Evolutionary conservation across 2,329 filamentous ascomycete species (phyloP).

Genomic region (Diaporthe ampelina): DNA sequence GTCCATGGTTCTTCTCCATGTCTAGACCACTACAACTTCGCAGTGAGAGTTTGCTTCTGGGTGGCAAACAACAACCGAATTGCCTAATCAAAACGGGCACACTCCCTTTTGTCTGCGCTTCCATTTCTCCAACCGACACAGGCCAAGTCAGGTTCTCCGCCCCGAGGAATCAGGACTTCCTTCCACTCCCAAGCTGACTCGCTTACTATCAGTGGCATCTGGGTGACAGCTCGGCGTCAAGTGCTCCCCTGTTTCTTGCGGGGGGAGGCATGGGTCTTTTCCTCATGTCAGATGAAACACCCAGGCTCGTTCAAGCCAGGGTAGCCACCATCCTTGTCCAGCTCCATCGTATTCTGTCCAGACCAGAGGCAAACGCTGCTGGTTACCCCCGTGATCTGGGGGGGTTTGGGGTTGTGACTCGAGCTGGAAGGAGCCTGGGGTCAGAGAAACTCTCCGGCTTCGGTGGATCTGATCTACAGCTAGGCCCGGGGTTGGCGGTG

Average conservation of each 20-base stretch:
- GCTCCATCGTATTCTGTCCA: not conserved
- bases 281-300: not conserved
- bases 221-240: not conserved
- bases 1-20: too few relatives aligned
- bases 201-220: not conserved
- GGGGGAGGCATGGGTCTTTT: not conserved
- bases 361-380: not conserved
- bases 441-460: not conserved
- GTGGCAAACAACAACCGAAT: not conserved
- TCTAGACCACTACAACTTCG: not conserved
- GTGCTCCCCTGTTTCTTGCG: not conserved
- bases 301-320: conserved; percentile 15
- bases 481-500: not conserved
- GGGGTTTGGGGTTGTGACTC: not conserved
- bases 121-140: not conserved
- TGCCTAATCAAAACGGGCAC: not conserved
- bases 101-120: too few relatives aligned
- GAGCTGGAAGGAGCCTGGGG: not conserved
- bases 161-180: not conserved
- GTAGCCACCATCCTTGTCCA: not conserved
- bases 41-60: not conserved
- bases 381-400: not conserved
- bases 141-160: not conserved
- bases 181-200: not conserved
- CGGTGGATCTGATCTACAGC: not conserved